Evolutionary conservation across 2,329 filamentous ascomycete species (phyloP).

Genomic region (Simplicillium sp.): DNA sequence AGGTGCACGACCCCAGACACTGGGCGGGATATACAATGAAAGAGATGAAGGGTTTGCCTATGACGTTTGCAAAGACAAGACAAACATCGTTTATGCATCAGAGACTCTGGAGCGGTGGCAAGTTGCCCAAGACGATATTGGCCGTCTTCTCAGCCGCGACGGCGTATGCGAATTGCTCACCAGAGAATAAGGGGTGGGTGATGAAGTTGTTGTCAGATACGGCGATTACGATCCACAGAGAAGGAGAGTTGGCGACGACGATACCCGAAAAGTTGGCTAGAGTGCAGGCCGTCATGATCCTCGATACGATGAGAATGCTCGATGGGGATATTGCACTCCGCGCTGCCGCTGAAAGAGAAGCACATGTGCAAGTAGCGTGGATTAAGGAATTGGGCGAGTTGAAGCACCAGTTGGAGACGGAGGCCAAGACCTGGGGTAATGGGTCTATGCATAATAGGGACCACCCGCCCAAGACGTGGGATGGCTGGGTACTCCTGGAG

Average conservation of each 20-base stretch:
- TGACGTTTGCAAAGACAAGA: slow-evolving; percentile 23
- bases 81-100: slow-evolving; percentile 32
- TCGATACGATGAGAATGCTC: slow-evolving; percentile 32
- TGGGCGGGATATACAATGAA: slow-evolving; percentile 24
- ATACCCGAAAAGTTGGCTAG: slow-evolving; percentile 29
- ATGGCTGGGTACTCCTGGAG: slow-evolving; percentile 34
- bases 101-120: slow-evolving; percentile 25
- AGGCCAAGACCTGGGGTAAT: slow-evolving; percentile 4
- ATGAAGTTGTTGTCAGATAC: slow-evolving; percentile 28
- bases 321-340: slow-evolving; percentile 31
- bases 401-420: slow-evolving; percentile 22
- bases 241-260: slow-evolving; percentile 20
- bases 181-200: slow-evolving; percentile 27
- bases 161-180: slow-evolving; percentile 26
- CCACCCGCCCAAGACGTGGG: slow-evolving; percentile 29
- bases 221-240: slow-evolving; percentile 23
- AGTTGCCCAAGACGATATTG: slow-evolving; percentile 28
- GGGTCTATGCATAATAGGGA: slow-evolving; percentile 13
- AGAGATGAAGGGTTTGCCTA: slow-evolving; percentile 20
- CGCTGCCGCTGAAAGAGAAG: slow-evolving; percentile 29
- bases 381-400: slow-evolving; percentile 20
- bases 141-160: slow-evolving; percentile 28
- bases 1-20: slow-evolving; percentile 25
- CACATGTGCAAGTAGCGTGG: slow-evolving; percentile 25
- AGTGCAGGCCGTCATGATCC: slow-evolving; percentile 30